Percentiles rank a stretch among this genome's conserved stretches.
phyloP scores from a whole-genome alignment of 306 rosid species.

The Sechiopsis laciniata region DNA sequence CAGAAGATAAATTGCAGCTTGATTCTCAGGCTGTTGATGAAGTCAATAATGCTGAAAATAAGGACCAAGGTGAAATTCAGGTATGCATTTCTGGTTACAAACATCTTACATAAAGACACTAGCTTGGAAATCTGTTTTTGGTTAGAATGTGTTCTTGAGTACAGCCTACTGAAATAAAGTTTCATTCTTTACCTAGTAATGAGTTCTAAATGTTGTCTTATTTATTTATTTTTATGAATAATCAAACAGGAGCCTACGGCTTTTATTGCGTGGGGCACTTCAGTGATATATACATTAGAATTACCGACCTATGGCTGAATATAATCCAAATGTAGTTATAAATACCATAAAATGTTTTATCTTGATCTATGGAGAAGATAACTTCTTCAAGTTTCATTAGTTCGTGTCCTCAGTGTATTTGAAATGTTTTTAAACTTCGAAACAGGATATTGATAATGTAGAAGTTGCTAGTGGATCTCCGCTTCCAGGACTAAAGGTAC shows the following conservation, averaged over 20 bases:
- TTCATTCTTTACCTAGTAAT: background rate
- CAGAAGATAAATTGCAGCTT: conserved; percentile 32
- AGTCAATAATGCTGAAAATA: conserved; percentile 41
- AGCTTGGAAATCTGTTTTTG: background rate
- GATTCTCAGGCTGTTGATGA: conserved; percentile 39
- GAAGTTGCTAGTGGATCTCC: conserved; percentile 95
- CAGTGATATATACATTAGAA: background rate
- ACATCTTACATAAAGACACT: background rate
- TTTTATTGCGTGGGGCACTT: background rate
- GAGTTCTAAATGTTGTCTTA: background rate
- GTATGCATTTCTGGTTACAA: conserved; percentile 27
- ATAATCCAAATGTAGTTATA: conserved; percentile 1
- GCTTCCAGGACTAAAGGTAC: conserved; percentile 99
- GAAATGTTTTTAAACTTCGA: conserved; percentile 31
- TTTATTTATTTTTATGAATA: too few species aligned
- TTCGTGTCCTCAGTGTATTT: conserved; percentile 24
- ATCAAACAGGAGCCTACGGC: background rate
- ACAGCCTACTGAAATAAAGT: background rate
- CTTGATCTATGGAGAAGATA: background rate
- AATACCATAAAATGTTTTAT: background rate
- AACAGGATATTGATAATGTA: conserved; percentile 51
- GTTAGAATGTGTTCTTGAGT: background rate
- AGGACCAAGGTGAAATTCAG: conserved; percentile 42
- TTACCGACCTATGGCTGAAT: background rate
- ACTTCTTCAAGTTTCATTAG: background rate